Conservation (phyloP, 352 stramenopile genomes). For the Globisporangium mamillatum region DNA sequence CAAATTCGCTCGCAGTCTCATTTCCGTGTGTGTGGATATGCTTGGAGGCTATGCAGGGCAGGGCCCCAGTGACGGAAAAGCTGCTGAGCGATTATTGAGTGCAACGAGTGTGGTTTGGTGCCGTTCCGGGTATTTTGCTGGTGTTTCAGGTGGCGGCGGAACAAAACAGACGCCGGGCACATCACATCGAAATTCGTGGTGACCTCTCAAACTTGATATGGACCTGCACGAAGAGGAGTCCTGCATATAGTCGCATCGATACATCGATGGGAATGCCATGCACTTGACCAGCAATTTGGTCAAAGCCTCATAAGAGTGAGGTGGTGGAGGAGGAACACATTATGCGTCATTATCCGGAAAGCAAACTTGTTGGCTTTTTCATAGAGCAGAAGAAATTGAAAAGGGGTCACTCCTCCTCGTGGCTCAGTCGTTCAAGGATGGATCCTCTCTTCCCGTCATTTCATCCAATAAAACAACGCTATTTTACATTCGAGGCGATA, state of each 20-base stretch:
- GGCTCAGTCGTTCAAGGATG: background rate
- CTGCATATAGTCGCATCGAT: background rate
- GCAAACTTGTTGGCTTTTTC: background rate
- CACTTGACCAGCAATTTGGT: too few relatives aligned
- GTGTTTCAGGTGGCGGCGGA: background rate
- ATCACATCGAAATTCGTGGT: background rate
- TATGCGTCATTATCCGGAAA: too few relatives aligned
- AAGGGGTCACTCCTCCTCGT: constrained; percentile 8
- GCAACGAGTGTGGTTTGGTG: background rate
- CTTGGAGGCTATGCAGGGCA: background rate
- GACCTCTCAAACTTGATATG: constrained; percentile 8
- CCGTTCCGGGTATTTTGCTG: background rate
- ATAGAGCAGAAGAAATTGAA: background rate
- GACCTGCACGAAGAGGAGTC: background rate
- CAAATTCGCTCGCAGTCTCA: background rate
- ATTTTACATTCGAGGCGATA: too few relatives aligned
- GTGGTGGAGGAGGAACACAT: too few relatives aligned
- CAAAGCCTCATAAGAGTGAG: too few relatives aligned
- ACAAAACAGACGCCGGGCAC: background rate
- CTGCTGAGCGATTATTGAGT: too few relatives aligned
- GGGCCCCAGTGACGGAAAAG: background rate
- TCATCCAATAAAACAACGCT: background rate
- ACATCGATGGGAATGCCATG: too few relatives aligned
- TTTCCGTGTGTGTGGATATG: background rate
- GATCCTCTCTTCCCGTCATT: background rate